A percentile compares a stretch with the other conserved stretches of the same genome.
Conservation (phyloP, 257 asterid species). For the Jacaranda mimosifolia region DNA sequence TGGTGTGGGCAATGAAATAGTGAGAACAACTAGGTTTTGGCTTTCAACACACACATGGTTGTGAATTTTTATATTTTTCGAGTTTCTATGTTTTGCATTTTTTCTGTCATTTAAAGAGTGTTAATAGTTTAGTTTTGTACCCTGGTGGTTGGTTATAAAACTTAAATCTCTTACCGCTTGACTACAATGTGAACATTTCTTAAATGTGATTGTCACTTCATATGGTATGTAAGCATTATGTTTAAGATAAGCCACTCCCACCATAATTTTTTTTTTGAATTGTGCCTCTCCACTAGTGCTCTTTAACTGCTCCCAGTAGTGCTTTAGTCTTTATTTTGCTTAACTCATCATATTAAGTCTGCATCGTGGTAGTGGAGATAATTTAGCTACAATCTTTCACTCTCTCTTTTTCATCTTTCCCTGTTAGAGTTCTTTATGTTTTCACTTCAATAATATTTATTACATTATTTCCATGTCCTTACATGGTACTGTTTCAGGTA, state of each 20-base stretch:
- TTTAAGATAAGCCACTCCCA: not conserved
- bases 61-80: not conserved
- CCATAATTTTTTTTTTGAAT: not conserved
- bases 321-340: not conserved
- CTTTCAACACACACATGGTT: not conserved
- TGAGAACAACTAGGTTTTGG: not conserved
- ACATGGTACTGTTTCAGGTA: constrained; percentile 59
- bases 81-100: not conserved
- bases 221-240: not conserved
- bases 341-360: not conserved
- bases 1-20: not conserved
- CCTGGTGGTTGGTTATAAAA: not conserved
- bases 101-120: not conserved
- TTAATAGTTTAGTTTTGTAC: not conserved
- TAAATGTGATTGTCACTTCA: not conserved
- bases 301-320: not conserved
- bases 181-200: not conserved
- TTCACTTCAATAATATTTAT: not conserved
- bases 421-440: not conserved
- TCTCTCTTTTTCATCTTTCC: not conserved
- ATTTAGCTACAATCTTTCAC: not conserved
- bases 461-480: constrained; percentile 21
- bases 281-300: not conserved
- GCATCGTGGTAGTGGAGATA: not conserved
- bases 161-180: not conserved